These are phyloP conservation scores for Pneumocystis oryctolagi DNA, from an alignment of 1,139 yeast genomes.

Conservation along the genomic window DNA sequence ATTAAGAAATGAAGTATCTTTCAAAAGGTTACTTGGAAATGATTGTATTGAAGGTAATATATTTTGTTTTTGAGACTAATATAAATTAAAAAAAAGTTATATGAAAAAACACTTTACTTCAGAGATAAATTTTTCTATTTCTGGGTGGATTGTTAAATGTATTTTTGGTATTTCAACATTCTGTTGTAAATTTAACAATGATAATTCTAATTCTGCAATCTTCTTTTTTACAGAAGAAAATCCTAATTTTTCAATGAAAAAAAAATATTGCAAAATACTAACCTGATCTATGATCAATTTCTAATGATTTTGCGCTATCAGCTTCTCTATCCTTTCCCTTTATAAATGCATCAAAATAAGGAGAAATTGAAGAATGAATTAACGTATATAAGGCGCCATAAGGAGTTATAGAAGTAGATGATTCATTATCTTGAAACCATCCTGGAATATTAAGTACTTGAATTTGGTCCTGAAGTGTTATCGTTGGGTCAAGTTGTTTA, in stretches of 20 bases:
- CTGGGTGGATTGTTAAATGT: constrained; percentile 38
- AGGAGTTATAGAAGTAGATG: constrained; percentile 18
- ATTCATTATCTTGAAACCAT: background rate
- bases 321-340: constrained; percentile 10
- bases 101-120: constrained; percentile 17
- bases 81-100: constrained; percentile 6
- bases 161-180: constrained; percentile 57
- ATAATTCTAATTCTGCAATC: constrained; percentile 51
- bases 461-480: constrained; percentile 7
- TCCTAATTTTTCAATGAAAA: constrained; percentile 5
- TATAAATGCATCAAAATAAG: constrained; percentile 35
- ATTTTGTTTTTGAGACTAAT: constrained; percentile 17
- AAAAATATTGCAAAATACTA: background rate
- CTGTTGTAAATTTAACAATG: constrained; percentile 56
- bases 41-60: constrained; percentile 22
- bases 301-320: constrained; percentile 1
- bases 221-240: constrained; percentile 41
- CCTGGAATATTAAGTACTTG: constrained; percentile 10
- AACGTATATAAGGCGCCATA: constrained; percentile 47
- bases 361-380: constrained; percentile 39
- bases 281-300: constrained; percentile 8
- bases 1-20: constrained; percentile 47
- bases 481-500: background rate
- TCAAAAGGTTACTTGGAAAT: constrained; percentile 26
- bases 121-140: constrained; percentile 30